A percentile compares a stretch with the other conserved stretches of the same genome.
phyloP scores from a whole-genome alignment of 179 eudicot species.

The Dionaea muscipula region DNA sequence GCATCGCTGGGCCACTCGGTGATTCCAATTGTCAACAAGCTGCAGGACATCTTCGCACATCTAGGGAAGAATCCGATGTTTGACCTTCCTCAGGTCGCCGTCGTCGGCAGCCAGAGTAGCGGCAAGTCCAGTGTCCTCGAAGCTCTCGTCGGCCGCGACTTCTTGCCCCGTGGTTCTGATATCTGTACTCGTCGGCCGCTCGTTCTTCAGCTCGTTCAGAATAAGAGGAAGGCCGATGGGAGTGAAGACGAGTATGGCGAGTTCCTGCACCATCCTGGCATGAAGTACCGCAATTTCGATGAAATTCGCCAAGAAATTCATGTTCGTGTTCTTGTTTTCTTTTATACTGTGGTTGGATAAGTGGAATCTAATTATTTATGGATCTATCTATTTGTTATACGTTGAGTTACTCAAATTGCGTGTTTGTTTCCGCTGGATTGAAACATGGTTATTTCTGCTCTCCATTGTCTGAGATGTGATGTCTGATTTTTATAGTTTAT shows the following conservation, averaged over 20 bases:
- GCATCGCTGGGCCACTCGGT: conserved; percentile 47
- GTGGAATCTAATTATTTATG: background rate
- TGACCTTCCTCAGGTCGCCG: conserved; percentile 71
- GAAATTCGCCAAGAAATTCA: conserved; percentile 73
- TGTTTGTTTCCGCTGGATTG: no score
- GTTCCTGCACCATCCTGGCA: conserved; percentile 71
- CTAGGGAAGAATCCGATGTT: conserved; percentile 40
- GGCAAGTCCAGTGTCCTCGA: conserved; percentile 74
- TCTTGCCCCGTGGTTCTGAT: conserved; percentile 60
- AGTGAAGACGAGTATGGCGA: conserved; percentile 74
- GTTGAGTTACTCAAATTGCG: no score
- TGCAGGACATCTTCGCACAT: conserved; percentile 72
- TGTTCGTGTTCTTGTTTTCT: conserved; percentile 20
- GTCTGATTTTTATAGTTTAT: no score
- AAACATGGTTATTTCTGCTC: no score
- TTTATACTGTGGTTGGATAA: background rate
- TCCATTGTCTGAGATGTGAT: no score
- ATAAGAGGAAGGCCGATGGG: conserved; percentile 31
- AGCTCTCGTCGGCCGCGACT: conserved; percentile 73
- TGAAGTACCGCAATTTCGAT: conserved; percentile 44
- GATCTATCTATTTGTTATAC: no score
- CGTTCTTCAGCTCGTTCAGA: conserved; percentile 59
- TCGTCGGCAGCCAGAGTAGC: conserved; percentile 76
- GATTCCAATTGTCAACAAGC: conserved; percentile 66
- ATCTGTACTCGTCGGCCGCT: conserved; percentile 82